Evolutionary conservation across 768 basidiomycete species (phyloP).

Genomic region (Pleurotus salmoneostramineus): DNA sequence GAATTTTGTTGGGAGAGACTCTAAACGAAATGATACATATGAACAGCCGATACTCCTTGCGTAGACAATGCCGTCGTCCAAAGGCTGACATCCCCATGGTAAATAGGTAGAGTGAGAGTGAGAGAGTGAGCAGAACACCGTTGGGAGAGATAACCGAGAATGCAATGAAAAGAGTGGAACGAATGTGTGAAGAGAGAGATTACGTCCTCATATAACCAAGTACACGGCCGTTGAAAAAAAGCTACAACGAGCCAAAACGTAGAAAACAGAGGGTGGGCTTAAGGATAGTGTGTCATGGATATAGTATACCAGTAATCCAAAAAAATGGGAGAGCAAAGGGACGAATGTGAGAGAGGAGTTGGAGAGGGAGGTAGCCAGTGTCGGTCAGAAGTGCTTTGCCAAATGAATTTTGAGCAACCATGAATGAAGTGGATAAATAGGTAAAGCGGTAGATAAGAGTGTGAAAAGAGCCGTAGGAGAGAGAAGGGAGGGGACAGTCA

Average conservation of each 20-base stretch:
- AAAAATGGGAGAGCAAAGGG: neutral
- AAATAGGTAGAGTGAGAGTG: neutral
- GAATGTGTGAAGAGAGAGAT: conserved; percentile 11
- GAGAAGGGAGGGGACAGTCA: conserved; percentile 1
- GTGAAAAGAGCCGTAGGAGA: conserved; percentile 11
- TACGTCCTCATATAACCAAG: conserved; percentile 21
- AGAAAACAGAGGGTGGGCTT: neutral
- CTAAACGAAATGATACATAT: conserved; percentile 37
- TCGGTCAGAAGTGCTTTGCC: neutral
- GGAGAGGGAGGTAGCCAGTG: conserved; percentile 1
- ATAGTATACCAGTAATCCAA: conserved; percentile 10
- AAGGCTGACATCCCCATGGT: conserved; percentile 27
- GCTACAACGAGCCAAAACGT: neutral
- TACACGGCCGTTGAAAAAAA: conserved; percentile 16
- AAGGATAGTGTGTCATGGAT: conserved; percentile 7
- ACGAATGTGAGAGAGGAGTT: conserved; percentile 9
- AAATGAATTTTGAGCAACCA: conserved; percentile 7
- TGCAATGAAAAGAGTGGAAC: conserved; percentile 11
- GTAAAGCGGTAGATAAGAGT: conserved; percentile 5
- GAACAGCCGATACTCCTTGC: conserved; percentile 29
- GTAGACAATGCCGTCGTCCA: conserved; percentile 24
- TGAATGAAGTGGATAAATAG: conserved; percentile 7
- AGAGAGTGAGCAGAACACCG: conserved; percentile 19
- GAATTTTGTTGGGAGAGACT: conserved; percentile 10
- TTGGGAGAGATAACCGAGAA: conserved; percentile 21